Evolutionary conservation across 2,329 filamentous ascomycete genomes (phyloP), one percentile per base, ranked within the genome.

Genomic region (Xylariaceae sp.): DNA sequence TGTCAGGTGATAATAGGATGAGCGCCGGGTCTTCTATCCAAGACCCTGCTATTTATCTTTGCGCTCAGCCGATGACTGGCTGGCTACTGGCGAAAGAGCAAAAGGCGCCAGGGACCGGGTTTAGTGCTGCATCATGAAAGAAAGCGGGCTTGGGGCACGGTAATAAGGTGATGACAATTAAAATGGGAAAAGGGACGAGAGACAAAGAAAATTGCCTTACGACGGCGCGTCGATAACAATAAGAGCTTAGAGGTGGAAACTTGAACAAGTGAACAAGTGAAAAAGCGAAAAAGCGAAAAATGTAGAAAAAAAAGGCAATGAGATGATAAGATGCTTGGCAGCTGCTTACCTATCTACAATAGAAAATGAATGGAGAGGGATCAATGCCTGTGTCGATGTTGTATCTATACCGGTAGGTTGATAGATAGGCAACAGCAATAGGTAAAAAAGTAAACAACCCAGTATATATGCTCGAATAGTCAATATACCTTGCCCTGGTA

Each of bases 1-100:
- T 80, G 77, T 71, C 73, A 68, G 60, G 56, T 60, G 32, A 51
- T 54, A 19, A 19, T 52, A 49, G 44, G 52, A 59, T 61, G 62
- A 57, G 51, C 63, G 62, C 59, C 43, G 62, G 58, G 47, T 40
- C 47, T 52, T 50, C 47, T 19, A 19, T 19, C 50, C 34, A 50
- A 50, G 46, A 51, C 53, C 53, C 51, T 56, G 48, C 45, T 40
- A 48, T 66, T 58, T 62, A 34, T 44, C 35, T 58, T 65, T 69
- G 67, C 67, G 67, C 67, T 61, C 62, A 39, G 55, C 52, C 63
- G 64, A 64, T 69, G 62, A 68, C 63, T 70, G 67, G 68, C 65
- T 67, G 57, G 58, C 63, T 19, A 62, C 60, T 58, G 54, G 54
- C 60, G 56, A 50, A 52, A 51, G 53, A 61, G 55, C 50, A 53